phyloP scores from a whole-genome alignment of 495 filamentous ascomycete genomes.

The Usnea hakonensis region DNA sequence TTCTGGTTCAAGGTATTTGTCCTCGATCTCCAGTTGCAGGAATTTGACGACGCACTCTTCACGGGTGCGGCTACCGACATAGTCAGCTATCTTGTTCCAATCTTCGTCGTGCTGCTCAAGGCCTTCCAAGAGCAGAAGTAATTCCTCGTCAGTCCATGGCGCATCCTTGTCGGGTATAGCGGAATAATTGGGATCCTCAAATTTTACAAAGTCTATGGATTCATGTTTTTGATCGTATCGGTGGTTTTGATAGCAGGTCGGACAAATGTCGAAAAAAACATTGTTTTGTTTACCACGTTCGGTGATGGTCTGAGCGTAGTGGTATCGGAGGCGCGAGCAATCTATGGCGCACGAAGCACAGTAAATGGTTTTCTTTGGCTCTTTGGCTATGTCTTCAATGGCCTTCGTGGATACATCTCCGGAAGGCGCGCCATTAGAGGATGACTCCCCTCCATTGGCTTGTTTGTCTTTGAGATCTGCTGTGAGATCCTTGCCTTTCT shows the following conservation, averaged over 20 bases:
- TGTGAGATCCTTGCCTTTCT: slow-evolving; percentile 75
- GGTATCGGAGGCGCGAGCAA: slow-evolving; percentile 86
- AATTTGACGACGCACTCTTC: slow-evolving; percentile 97
- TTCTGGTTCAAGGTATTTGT: slow-evolving; percentile 77
- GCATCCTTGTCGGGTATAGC: slow-evolving; percentile 69
- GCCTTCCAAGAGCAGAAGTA: slow-evolving; percentile 76
- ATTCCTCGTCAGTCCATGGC: slow-evolving; percentile 84
- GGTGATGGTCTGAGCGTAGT: slow-evolving; percentile 58
- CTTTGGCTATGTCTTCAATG: slow-evolving; percentile 51
- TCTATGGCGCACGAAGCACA: slow-evolving; percentile 90
- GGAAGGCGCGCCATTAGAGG: slow-evolving; percentile 49
- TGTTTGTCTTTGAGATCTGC: slow-evolving; percentile 52
- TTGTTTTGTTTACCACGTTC: slow-evolving; percentile 51
- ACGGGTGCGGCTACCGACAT: slow-evolving; percentile 83
- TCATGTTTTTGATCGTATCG: slow-evolving; percentile 67
- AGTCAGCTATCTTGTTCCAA: slow-evolving; percentile 85
- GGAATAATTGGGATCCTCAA: slow-evolving; percentile 76
- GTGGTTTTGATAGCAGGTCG: slow-evolving; percentile 77
- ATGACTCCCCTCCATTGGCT: slow-evolving; percentile 63
- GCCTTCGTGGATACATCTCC: slow-evolving; percentile 44
- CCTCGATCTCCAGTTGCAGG: slow-evolving; percentile 82
- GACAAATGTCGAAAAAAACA: slow-evolving; percentile 76
- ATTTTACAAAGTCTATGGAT: slow-evolving; percentile 68
- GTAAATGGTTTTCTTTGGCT: slow-evolving; percentile 63
- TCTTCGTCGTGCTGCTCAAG: slow-evolving; percentile 89